A percentile compares a stretch with the other conserved stretches of the same genome.
Conservation (phyloP, 2,329 filamentous ascomycete species). For the Ploettnerulaceae sp. region DNA sequence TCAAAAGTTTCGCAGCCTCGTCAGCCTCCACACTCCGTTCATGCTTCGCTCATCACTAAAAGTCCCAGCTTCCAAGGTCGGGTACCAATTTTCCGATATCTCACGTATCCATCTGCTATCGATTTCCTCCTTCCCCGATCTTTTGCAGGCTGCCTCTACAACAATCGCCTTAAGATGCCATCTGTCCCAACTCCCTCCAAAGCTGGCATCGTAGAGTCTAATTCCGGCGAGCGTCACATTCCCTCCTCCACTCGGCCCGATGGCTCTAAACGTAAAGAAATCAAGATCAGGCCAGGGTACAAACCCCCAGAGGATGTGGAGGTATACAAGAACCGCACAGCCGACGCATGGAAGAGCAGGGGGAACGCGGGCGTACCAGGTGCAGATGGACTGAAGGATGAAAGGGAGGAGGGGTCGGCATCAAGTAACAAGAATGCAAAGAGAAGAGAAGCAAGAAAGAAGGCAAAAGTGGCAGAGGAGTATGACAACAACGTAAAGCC, state of each 20-base stretch:
- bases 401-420: slow-evolving; percentile 43
- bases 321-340: slow-evolving; percentile 88
- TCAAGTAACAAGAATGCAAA: slow-evolving; percentile 84
- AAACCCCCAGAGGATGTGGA: slow-evolving; percentile 92
- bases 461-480: slow-evolving; percentile 42
- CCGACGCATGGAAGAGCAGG: slow-evolving; percentile 77
- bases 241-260: slow-evolving; percentile 83
- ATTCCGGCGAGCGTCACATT: slow-evolving; percentile 79
- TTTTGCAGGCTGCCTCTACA: slow-evolving; percentile 1
- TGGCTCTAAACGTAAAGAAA: slow-evolving; percentile 88
- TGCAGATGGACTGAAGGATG: slow-evolving; percentile 53
- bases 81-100: slow-evolving; percentile 1
- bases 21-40: slow-evolving; percentile 2
- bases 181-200: slow-evolving; percentile 45
- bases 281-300: slow-evolving; percentile 90
- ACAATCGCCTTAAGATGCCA: slow-evolving; percentile 31
- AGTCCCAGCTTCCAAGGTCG: slow-evolving; percentile 3
- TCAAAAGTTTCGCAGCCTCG: slow-evolving; percentile 4
- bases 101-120: not conserved
- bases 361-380: slow-evolving; percentile 69
- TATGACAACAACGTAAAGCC: slow-evolving; percentile 40
- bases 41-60: not conserved
- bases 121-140: not conserved
- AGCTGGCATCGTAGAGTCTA: slow-evolving; percentile 69
- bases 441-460: slow-evolving; percentile 60